Conservation (phyloP, 2,329 filamentous ascomycete species). For the Cadophora sp. region DNA sequence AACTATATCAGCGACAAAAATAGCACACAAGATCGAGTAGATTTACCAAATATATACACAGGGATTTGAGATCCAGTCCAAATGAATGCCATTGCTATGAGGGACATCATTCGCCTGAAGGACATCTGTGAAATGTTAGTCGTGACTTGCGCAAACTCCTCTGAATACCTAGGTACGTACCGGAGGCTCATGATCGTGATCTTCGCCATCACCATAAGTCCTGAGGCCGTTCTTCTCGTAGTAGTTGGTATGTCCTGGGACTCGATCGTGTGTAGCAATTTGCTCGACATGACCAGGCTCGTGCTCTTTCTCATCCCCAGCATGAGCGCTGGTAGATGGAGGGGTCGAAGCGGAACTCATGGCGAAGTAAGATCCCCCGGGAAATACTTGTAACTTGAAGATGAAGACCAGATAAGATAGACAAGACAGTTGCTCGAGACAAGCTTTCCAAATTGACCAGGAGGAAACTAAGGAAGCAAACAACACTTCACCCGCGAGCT, state of each 20-base stretch:
- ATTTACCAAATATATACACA: slow-evolving; percentile 54
- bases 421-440: neutral
- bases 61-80: slow-evolving; percentile 68
- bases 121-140: slow-evolving; percentile 50
- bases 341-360: slow-evolving; percentile 23
- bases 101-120: slow-evolving; percentile 58
- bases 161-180: slow-evolving; percentile 45
- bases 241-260: slow-evolving; percentile 37
- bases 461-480: neutral
- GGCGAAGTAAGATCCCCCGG: neutral
- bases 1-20: slow-evolving; percentile 2
- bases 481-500: neutral
- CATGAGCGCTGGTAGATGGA: slow-evolving; percentile 19
- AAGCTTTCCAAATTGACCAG: neutral
- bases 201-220: slow-evolving; percentile 54
- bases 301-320: slow-evolving; percentile 16
- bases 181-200: slow-evolving; percentile 54
- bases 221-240: slow-evolving; percentile 47
- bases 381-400: neutral
- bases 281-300: slow-evolving; percentile 19
- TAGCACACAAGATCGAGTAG: neutral
- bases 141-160: neutral
- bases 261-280: slow-evolving; percentile 21
- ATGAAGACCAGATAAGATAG: neutral
- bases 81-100: slow-evolving; percentile 65